Percentiles rank a stretch among this genome's conserved stretches.
phyloP scores from a whole-genome alignment of 805 yeast species.

The Schwanniomyces polymorphus region DNA sequence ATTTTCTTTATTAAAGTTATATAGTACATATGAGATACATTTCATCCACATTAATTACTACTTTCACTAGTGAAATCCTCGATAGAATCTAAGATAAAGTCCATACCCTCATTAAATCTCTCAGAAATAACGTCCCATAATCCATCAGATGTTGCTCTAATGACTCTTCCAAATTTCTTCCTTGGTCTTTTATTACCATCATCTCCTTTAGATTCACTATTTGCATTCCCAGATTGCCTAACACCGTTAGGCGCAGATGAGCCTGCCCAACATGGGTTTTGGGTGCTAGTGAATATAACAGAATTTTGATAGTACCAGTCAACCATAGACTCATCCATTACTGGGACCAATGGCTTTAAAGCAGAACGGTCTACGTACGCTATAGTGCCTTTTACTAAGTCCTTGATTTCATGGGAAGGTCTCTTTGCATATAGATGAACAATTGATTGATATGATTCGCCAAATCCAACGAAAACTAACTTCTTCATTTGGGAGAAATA shows the following conservation, averaged over 20 bases:
- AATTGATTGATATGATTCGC: conserved; percentile 84
- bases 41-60: conserved; percentile 4
- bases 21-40: neutral
- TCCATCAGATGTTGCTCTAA: conserved; percentile 72
- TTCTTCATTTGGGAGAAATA: conserved; percentile 66
- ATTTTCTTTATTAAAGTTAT: neutral
- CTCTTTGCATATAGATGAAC: conserved; percentile 89
- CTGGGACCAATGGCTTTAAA: conserved; percentile 79
- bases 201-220: conserved; percentile 16
- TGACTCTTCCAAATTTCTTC: conserved; percentile 86
- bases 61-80: conserved; percentile 47
- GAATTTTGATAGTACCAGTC: conserved; percentile 93
- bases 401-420: conserved; percentile 50
- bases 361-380: conserved; percentile 67
- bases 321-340: conserved; percentile 83
- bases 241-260: conserved; percentile 28
- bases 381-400: conserved; percentile 66
- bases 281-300: conserved; percentile 70
- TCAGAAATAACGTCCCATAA: conserved; percentile 76
- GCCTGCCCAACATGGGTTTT: conserved; percentile 80
- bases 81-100: conserved; percentile 75
- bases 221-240: conserved; percentile 14
- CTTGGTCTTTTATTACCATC: conserved; percentile 67
- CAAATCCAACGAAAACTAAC: conserved; percentile 80
- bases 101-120: conserved; percentile 81